Evolutionary conservation across 2,329 filamentous ascomycete species (phyloP), one percentile per base, ranked within the genome.

Genomic region (Phialemoniopsis sp.): DNA sequence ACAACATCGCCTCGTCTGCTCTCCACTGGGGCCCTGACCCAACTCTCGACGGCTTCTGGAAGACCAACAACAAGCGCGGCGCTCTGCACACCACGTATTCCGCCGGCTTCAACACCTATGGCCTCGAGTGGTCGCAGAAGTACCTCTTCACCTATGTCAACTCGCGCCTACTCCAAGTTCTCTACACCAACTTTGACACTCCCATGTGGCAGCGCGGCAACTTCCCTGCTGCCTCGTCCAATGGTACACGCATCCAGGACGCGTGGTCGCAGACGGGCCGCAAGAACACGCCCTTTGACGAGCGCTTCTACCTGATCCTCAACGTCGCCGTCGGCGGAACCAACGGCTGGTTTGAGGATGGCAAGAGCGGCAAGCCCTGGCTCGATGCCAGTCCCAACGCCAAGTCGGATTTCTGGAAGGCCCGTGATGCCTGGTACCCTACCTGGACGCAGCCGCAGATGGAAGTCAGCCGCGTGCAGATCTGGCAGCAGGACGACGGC

Each of bases 121-220:
- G 88, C 13, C 62, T 94, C 3, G 88, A 94, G 63, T 94, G 88
- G 88, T 89, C 80, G 37, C 77, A 91, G 51, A 91, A 90, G 61
- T 93, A 94, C 60, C 68, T 93, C 43, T 94, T 91, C 67, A 90
- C 86, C 0, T 94, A 89, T 58, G 74, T 94, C 67, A 85, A 93
- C 70, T 84, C 78, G 34, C 82, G 85, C 12, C 76, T 94, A 15
- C 70, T 89, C 19, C 87, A 91, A 59, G 86, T 91, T 37, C 73
- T 89, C 45, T 94, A 89, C 68, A 82, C 78, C 50, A 86, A 82
- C 59, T 89, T 89, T 54, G 68, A 83, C 50, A 57, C 76, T 51
- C 72, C 78, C 9, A 75, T 89, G 54, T 89, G 81, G 78, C 49
- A 78, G 48, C 78, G 82, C 35, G 85, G 86, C 19, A 63, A 72